Conservation (phyloP, 2,329 filamentous ascomycete genomes). For the Nemania sp. region DNA sequence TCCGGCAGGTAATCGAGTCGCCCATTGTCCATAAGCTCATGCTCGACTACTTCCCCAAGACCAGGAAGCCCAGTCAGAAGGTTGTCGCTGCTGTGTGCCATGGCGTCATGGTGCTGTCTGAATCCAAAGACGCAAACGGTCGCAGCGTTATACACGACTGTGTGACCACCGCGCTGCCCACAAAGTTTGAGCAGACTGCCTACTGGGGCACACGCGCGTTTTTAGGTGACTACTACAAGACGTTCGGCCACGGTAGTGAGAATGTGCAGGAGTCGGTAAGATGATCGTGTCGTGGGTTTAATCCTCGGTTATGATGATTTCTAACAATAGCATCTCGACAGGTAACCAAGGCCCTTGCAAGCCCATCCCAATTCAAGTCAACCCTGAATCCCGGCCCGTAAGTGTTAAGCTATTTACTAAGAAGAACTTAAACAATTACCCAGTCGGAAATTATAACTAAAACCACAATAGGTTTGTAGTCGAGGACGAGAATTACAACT, state of each 20-base stretch:
- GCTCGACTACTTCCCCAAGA: slow-evolving; percentile 61
- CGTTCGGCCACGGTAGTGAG: slow-evolving; percentile 63
- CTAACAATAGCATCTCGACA: slow-evolving; percentile 41
- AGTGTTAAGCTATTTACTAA: slow-evolving; percentile 41
- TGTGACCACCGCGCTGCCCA: slow-evolving; percentile 62
- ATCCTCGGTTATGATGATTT: background rate
- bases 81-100: slow-evolving; percentile 64
- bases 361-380: slow-evolving; percentile 59
- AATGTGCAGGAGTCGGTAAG: slow-evolving; percentile 61
- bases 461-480: slow-evolving; percentile 57
- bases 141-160: slow-evolving; percentile 61
- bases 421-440: background rate
- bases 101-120: slow-evolving; percentile 63
- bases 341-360: slow-evolving; percentile 58
- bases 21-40: slow-evolving; percentile 58
- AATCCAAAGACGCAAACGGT: slow-evolving; percentile 56
- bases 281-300: background rate
- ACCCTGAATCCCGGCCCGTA: slow-evolving; percentile 58
- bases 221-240: slow-evolving; percentile 68
- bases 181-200: slow-evolving; percentile 61
- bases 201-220: slow-evolving; percentile 63
- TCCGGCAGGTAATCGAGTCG: slow-evolving; percentile 65
- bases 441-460: background rate
- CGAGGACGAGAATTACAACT: slow-evolving; percentile 62
- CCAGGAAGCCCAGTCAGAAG: slow-evolving; percentile 58